These are phyloP conservation scores for Rauvolfia tetraphylla DNA, from an alignment of 257 asterid species.

Conservation along the genomic window DNA sequence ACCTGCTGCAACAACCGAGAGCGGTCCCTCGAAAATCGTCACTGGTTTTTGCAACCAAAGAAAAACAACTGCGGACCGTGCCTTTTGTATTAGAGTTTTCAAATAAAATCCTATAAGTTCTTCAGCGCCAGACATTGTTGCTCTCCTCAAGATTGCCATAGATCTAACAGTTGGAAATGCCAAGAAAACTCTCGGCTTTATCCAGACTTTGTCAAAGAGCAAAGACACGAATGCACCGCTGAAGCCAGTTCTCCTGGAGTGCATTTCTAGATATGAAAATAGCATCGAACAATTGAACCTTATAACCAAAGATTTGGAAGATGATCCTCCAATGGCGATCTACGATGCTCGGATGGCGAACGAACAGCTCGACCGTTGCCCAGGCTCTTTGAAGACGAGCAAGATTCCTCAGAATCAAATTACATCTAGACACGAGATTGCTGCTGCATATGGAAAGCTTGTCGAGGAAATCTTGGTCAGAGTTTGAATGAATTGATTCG, in stretches of 20 bases:
- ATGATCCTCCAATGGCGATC: neutral
- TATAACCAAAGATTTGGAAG: slow-evolving; percentile 7
- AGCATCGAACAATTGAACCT: slow-evolving; percentile 1
- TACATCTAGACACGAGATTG: neutral
- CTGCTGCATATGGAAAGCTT: slow-evolving; percentile 5
- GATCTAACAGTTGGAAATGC: slow-evolving; percentile 4
- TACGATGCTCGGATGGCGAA: slow-evolving; percentile 13
- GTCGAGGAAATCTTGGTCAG: neutral
- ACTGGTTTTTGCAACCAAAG: slow-evolving; percentile 12
- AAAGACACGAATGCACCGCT: neutral
- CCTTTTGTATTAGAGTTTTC: slow-evolving; percentile 4
- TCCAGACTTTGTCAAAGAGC: neutral
- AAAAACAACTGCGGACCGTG: neutral
- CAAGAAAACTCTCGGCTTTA: neutral
- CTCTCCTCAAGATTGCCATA: neutral
- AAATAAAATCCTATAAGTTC: slow-evolving; percentile 9
- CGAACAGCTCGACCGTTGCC: slow-evolving; percentile 2
- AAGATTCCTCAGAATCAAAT: slow-evolving; percentile 1
- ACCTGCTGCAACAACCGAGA: neutral
- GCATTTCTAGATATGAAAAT: neutral
- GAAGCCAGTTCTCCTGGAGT: neutral
- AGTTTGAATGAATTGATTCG: neutral
- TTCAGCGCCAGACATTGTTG: neutral
- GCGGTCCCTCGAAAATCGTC: slow-evolving; percentile 2
- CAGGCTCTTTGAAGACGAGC: neutral